Evolutionary conservation across 441 rosid genomes (phyloP), one percentile per base, ranked within the genome.

Genomic region (Adansonia madagascariensis): DNA sequence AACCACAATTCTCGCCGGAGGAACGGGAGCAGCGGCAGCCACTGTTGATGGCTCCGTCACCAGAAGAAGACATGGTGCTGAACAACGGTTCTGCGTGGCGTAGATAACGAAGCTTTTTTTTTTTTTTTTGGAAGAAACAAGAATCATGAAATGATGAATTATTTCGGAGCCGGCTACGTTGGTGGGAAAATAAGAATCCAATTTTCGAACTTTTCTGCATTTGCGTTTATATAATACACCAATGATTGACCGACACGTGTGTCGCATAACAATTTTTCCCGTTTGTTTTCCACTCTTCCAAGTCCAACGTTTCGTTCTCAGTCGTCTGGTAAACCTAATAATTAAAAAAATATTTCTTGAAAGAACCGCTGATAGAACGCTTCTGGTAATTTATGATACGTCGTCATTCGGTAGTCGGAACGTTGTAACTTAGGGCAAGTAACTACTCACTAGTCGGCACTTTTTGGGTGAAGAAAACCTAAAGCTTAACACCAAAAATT

Each of bases 101-200:
- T 56, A 20, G 52, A 57, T 17, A 8, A 17, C 74, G 31, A 39
- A 52, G 43, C 17, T 55, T 43, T 6, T n/a, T n/a, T 27, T 55
- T 43, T 6, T n/a, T n/a, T 27, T 62, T 24, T 11, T 9, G 31
- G 6, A 61, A 2, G 12, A 46, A 46, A 22, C 15, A 61, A 55
- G 11, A 46, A 2, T 27, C 39, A 41, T 7, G 56, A 72, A 47
- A 22, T 17, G 22, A 68, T 17, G 57, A 6, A 11, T 31, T 71
- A 4, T 35, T 11, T 20, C 49, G 78, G 31, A 73, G 15, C n/a
- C 57, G 18, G 44, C 8, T 44, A 70, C 2, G 75, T 75, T 80
- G 87, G 86, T 82, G 82, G 84, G 84, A 82, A 82, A 76, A 43
- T 47, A 22, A 6, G 49, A 61, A 50, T 12, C 18, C 18, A 50